Evolutionary conservation across 169 alveolate genomes (phyloP).

Genomic region (Blepharisma undulans): DNA sequence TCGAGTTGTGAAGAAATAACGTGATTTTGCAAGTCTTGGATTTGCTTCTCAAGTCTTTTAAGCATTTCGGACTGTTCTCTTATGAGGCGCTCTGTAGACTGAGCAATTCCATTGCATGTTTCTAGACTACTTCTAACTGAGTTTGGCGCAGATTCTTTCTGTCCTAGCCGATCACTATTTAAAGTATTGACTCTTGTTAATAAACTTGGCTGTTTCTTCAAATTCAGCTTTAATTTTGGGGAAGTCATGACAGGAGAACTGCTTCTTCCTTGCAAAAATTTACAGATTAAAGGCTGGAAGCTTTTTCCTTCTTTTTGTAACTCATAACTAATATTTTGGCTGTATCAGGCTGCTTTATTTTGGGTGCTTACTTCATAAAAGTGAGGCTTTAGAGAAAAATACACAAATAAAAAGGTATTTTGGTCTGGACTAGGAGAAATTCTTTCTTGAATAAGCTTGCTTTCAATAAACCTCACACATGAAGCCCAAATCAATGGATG

Average conservation of each 20-base stretch:
- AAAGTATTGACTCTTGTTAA: not conserved
- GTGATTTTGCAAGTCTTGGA: not conserved
- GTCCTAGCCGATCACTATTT: not conserved
- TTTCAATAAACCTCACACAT: slow-evolving; percentile 25
- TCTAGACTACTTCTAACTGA: not conserved
- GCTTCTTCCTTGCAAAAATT: not conserved
- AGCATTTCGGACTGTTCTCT: not conserved
- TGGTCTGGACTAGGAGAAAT: slow-evolving; percentile 32
- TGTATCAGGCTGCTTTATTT: slow-evolving; percentile 1
- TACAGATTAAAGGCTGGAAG: not conserved
- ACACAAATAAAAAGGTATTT: slow-evolving; percentile 13
- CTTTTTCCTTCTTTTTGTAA: not conserved
- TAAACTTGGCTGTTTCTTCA: not conserved
- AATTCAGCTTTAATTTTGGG: not conserved
- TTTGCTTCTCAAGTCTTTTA: slow-evolving; percentile 13
- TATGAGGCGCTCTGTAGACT: not conserved
- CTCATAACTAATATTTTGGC: not conserved
- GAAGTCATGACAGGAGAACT: not conserved
- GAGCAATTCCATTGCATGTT: not conserved
- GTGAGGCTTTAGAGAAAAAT: slow-evolving; percentile 6
- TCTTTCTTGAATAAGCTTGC: slow-evolving; percentile 8
- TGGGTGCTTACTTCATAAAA: not conserved
- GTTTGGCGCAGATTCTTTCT: not conserved
- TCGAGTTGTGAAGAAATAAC: not conserved
- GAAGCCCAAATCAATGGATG: slow-evolving; percentile 37